These are phyloP conservation scores for Phytophthora fragariae DNA, from an alignment of 352 stramenopile species.

Conservation along the genomic window DNA sequence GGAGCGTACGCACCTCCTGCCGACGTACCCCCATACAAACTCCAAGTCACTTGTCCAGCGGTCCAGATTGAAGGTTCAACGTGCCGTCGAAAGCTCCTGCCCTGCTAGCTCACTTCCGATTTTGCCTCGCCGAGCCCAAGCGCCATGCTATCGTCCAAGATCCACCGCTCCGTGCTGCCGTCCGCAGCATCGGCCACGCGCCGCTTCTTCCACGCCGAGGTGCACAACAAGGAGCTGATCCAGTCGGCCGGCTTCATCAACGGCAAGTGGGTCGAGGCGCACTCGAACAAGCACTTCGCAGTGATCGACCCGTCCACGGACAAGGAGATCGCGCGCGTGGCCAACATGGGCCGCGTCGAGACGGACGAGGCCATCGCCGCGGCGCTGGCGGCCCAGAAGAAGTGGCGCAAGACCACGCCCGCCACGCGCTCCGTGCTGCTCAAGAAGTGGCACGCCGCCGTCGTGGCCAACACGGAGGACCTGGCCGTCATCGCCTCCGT, in stretches of 20 bases:
- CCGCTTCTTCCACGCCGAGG: slow-evolving; percentile 62
- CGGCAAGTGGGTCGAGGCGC: slow-evolving; percentile 77
- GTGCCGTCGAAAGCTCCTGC: background rate
- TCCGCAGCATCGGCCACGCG: slow-evolving; percentile 17
- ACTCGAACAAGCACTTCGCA: slow-evolving; percentile 61
- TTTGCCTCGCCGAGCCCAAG: slow-evolving; percentile 24
- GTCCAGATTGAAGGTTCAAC: slow-evolving; percentile 5
- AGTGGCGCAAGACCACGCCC: slow-evolving; percentile 68
- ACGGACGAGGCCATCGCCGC: slow-evolving; percentile 77
- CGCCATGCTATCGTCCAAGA: slow-evolving; percentile 41
- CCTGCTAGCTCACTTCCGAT: slow-evolving; percentile 39
- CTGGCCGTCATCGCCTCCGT: slow-evolving; percentile 95
- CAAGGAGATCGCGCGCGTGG: slow-evolving; percentile 70
- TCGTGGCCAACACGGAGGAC: slow-evolving; percentile 76
- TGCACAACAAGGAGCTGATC: slow-evolving; percentile 72
- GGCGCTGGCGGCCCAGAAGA: slow-evolving; percentile 66
- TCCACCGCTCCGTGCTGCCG: slow-evolving; percentile 37
- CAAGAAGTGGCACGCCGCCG: slow-evolving; percentile 86
- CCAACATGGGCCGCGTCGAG: slow-evolving; percentile 75
- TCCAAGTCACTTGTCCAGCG: slow-evolving; percentile 7
- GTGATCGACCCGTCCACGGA: slow-evolving; percentile 84
- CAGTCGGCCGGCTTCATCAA: slow-evolving; percentile 82
- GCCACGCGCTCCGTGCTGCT: slow-evolving; percentile 65
- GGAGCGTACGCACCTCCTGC: slow-evolving; percentile 35
- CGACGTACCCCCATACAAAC: slow-evolving; percentile 48